Conservation (phyloP, 495 filamentous ascomycete species). For the Penicillium turbatum region DNA sequence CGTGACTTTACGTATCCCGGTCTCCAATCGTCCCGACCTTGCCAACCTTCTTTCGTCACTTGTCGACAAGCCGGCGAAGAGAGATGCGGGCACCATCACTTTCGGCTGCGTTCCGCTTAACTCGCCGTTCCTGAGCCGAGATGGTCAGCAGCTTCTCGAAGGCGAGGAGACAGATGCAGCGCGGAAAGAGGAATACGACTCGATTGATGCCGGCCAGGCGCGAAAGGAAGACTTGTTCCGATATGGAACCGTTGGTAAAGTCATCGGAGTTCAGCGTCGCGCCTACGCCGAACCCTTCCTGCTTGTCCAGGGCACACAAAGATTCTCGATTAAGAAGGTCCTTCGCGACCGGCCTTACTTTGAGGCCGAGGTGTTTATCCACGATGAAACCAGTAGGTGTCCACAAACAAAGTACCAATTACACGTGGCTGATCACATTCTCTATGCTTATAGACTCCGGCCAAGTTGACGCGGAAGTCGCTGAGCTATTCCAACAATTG, state of each 20-base stretch:
- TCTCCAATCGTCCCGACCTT: slow-evolving; percentile 76
- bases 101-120: slow-evolving; percentile 79
- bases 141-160: slow-evolving; percentile 67
- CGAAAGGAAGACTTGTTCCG: slow-evolving; percentile 68
- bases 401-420: neutral
- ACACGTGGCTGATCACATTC: slow-evolving; percentile 9
- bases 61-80: slow-evolving; percentile 61
- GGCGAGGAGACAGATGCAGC: slow-evolving; percentile 39
- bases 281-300: slow-evolving; percentile 74
- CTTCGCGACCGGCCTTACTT: slow-evolving; percentile 78
- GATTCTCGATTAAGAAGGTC: slow-evolving; percentile 71
- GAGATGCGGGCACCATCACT: slow-evolving; percentile 60
- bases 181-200: slow-evolving; percentile 37
- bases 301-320: slow-evolving; percentile 76
- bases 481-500: slow-evolving; percentile 69
- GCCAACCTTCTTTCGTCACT: slow-evolving; percentile 74
- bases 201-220: slow-evolving; percentile 54
- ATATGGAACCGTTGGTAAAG: slow-evolving; percentile 74
- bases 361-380: slow-evolving; percentile 65
- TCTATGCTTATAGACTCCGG: slow-evolving; percentile 26
- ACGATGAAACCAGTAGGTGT: slow-evolving; percentile 56
- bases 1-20: slow-evolving; percentile 68
- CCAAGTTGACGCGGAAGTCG: slow-evolving; percentile 51
- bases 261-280: slow-evolving; percentile 76
- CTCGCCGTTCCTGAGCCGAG: slow-evolving; percentile 61